phyloP scores from a whole-genome alignment of 345 rosid species.

The Euphorbia peplus region DNA sequence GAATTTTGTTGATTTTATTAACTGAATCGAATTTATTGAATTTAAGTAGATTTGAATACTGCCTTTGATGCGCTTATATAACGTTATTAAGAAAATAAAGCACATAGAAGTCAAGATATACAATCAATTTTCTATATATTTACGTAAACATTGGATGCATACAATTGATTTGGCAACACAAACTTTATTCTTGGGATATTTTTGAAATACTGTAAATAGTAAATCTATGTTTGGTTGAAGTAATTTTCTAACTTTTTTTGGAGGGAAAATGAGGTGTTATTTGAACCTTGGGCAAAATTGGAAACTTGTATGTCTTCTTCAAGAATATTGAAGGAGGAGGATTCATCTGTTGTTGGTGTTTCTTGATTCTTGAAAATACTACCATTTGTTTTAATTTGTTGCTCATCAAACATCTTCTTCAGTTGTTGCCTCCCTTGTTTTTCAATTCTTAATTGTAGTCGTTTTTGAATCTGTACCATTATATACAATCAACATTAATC shows the following conservation, averaged over 20 bases:
- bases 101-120: background rate
- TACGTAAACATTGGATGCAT: background rate
- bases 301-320: slow-evolving; percentile 49
- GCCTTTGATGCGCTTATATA: too few species aligned
- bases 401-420: slow-evolving; percentile 77
- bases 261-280: slow-evolving; percentile 45
- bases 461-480: slow-evolving; percentile 69
- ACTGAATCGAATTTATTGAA: too few species aligned
- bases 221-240: too few species aligned
- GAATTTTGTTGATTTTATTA: too few species aligned
- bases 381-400: slow-evolving; percentile 44
- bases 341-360: slow-evolving; percentile 20
- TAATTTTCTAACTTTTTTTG: slow-evolving; percentile 51
- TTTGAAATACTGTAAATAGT: too few species aligned
- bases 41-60: too few species aligned
- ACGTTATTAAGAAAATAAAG: background rate
- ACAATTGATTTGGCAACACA: too few species aligned
- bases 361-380: slow-evolving; percentile 34
- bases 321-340: slow-evolving; percentile 21
- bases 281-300: slow-evolving; percentile 38
- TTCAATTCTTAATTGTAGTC: slow-evolving; percentile 72
- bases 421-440: slow-evolving; percentile 84
- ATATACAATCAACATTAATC: too few species aligned
- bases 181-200: too few species aligned
- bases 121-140: background rate